These are phyloP conservation scores for Trichopus zeylanicus DNA, from an alignment of 116 monocot genomes.

Conservation along the genomic window DNA sequence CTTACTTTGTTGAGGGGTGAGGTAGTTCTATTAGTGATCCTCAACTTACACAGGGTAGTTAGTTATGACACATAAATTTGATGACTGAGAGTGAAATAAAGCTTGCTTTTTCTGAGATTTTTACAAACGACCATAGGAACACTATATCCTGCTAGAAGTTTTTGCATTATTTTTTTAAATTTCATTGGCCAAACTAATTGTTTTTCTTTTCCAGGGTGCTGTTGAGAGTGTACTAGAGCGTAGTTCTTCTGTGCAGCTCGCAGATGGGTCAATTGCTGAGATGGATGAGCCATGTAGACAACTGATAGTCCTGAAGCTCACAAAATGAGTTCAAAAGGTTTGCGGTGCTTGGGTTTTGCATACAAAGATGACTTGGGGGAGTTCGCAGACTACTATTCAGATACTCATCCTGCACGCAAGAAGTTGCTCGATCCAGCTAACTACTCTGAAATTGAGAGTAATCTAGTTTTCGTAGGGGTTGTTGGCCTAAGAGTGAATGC, in stretches of 20 bases:
- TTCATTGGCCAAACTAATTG: background rate
- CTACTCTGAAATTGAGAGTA: conserved; percentile 41
- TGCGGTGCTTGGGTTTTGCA: conserved; percentile 59
- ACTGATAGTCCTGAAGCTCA: conserved; percentile 30
- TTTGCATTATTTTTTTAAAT: background rate
- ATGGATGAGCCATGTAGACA: conserved; percentile 37
- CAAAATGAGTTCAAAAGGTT: conserved; percentile 67
- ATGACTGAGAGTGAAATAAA: too few species aligned
- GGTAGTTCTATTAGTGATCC: too few species aligned
- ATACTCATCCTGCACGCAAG: conserved; percentile 42
- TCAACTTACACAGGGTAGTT: too few species aligned
- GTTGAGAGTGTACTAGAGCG: conserved; percentile 52
- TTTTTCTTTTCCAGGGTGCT: conserved; percentile 42
- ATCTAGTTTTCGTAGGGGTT: conserved; percentile 37
- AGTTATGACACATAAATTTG: too few species aligned
- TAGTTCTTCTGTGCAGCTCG: conserved; percentile 34
- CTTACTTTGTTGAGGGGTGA: too few species aligned
- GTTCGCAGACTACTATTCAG: conserved; percentile 43
- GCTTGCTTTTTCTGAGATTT: too few species aligned
- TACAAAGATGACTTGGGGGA: conserved; percentile 58
- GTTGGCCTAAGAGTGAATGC: conserved; percentile 43
- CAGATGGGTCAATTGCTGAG: conserved; percentile 42
- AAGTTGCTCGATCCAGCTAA: conserved; percentile 50
- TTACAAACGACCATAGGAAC: too few species aligned
- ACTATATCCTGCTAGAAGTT: too few species aligned